Conservation (phyloP, 352 stramenopile species). For the Phytophthora megakarya region DNA sequence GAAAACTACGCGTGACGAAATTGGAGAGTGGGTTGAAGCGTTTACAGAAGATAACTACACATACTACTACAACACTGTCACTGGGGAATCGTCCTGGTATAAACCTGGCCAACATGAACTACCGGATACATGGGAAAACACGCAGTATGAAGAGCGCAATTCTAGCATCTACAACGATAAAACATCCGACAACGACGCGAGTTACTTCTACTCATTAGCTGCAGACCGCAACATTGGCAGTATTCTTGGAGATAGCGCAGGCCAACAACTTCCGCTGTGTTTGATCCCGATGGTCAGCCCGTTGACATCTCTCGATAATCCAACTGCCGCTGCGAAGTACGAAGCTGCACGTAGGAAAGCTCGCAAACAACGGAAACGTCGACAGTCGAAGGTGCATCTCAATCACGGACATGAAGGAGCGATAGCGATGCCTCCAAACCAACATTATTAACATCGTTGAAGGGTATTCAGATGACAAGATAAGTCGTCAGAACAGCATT, state of each 20-base stretch:
- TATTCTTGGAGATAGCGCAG: slow-evolving; percentile 10
- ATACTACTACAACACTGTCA: slow-evolving; percentile 74
- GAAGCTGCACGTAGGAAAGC: slow-evolving; percentile 48
- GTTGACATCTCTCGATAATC: slow-evolving; percentile 66
- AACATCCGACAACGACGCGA: slow-evolving; percentile 15
- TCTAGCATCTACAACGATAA: slow-evolving; percentile 4
- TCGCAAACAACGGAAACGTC: slow-evolving; percentile 29
- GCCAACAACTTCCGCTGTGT: slow-evolving; percentile 58
- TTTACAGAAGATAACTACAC: slow-evolving; percentile 54
- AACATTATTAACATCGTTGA: no score
- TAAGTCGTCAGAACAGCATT: background rate
- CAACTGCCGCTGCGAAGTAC: slow-evolving; percentile 57
- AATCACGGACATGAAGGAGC: background rate
- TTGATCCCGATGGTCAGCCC: slow-evolving; percentile 76
- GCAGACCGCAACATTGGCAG: background rate
- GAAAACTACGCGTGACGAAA: background rate
- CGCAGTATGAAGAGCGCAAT: slow-evolving; percentile 2
- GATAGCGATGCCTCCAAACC: no score
- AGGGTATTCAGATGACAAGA: background rate
- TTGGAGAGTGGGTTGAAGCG: slow-evolving; percentile 47
- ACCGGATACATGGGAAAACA: background rate
- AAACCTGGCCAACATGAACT: slow-evolving; percentile 19
- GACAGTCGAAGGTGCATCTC: slow-evolving; percentile 13
- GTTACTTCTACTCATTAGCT: slow-evolving; percentile 3
- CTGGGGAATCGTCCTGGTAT: slow-evolving; percentile 64